Evolutionary conservation across 2,329 filamentous ascomycete genomes (phyloP).

Genomic region (Neofusicoccum cordaticola): DNA sequence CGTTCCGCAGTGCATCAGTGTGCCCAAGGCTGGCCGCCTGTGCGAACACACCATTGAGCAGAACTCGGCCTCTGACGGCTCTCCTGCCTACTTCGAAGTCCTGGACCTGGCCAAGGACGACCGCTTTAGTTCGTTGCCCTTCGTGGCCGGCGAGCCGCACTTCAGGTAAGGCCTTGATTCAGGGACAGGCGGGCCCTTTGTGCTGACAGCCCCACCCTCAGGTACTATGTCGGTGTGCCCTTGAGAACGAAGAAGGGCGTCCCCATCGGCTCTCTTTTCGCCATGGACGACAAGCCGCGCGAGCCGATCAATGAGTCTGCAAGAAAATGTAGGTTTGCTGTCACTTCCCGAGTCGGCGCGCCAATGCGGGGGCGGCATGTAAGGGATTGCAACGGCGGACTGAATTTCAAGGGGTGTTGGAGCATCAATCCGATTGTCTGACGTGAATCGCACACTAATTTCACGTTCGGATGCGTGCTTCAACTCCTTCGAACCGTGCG

Average conservation of each 20-base stretch:
- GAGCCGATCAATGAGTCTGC: constrained; percentile 20
- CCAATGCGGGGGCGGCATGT: neutral
- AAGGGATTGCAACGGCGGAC: too few relatives aligned
- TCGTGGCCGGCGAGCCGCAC: constrained; percentile 27
- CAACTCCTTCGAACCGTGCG: neutral
- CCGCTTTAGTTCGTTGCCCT: constrained; percentile 31
- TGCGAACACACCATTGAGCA: constrained; percentile 33
- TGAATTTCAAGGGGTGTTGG: neutral
- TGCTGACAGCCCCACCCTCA: neutral
- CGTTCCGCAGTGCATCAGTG: constrained; percentile 25
- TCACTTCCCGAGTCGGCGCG: neutral
- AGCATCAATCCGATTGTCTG: neutral
- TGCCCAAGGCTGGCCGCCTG: constrained; percentile 33
- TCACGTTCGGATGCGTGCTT: neutral
- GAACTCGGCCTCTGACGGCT: constrained; percentile 22
- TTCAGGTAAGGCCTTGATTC: constrained; percentile 14
- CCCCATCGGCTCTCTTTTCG: constrained; percentile 33
- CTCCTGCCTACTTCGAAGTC: constrained; percentile 40
- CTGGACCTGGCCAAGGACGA: constrained; percentile 32
- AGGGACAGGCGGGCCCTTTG: too few relatives aligned
- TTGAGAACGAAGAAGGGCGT: constrained; percentile 31
- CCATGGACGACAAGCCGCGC: constrained; percentile 27
- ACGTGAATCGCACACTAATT: neutral
- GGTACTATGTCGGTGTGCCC: constrained; percentile 35
- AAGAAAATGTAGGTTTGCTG: constrained; percentile 20